Base-by-base conservation (phyloP, 2,329 filamentous ascomycete species). In the Hymenoscyphus fructigenus region DNA sequence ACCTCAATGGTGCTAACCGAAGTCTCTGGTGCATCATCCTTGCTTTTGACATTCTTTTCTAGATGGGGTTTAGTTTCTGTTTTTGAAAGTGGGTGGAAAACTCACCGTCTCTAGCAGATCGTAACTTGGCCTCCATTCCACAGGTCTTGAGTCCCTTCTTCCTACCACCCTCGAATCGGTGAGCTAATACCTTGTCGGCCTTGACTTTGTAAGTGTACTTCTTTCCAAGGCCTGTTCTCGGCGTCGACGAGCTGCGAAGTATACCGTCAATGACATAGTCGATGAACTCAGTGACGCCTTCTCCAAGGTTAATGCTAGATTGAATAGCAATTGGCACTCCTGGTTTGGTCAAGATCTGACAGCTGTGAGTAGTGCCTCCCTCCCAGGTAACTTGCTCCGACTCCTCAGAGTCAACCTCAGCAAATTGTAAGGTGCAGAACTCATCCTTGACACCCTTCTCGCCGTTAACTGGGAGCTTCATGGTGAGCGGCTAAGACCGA, bases 251-350 rank as follows among this genome's bases (percentile, higher is more conserved):
- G 9, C 6, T 12, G 6, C 73, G 68, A 12, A 72, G 53, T 47
- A 75, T 64, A 3, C 74, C 73, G 62, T 75, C 73, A 14, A 73
- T 63, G 14, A 72, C 50, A 23, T 72, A 12, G 50, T 75, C 73
- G 36, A 67, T 63, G 44, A 70, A 66, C 20, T 71, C 70, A 17
- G 61, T 61, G 9, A 57, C 63, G 2, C 61, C 59, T 10, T 65
- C 56, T 12, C 29, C 26, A 17, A 65, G 61, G 5, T 32, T 63
- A 0, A 66, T 55, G 3, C n/a, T 26, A 9, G 68, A 60, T 5
- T 23, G 55, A 14, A 66, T 28, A 15, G 23, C 64, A 15, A 71
- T 58, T 12, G 65, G 56, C 38, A 72, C 69, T 15, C 65, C 63
- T 53, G 67, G 62, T 14, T 66, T 32, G 10, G 66, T 59, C 26